phyloP scores from a whole-genome alignment of 352 stramenopile genomes.

The Discostella stelligera region DNA sequence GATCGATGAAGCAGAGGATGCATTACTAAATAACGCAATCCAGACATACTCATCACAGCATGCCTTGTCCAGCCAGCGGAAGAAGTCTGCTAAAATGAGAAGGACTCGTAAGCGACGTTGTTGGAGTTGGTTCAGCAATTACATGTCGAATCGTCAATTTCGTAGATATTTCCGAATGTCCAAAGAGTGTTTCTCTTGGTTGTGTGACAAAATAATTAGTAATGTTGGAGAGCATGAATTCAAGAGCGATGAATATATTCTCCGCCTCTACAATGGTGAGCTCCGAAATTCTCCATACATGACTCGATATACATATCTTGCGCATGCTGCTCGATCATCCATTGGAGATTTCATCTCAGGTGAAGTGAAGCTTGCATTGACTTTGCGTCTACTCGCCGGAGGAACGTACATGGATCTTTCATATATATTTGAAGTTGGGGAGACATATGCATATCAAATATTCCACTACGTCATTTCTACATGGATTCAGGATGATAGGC shows the following conservation, averaged over 20 bases:
- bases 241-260: constrained; percentile 40
- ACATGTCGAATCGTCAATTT: constrained; percentile 23
- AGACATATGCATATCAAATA: constrained; percentile 2
- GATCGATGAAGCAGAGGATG: background rate
- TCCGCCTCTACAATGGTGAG: constrained; percentile 4
- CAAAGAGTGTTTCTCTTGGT: constrained; percentile 24
- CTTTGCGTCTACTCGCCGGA: constrained; percentile 22
- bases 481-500: constrained; percentile 23
- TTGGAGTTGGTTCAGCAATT: background rate
- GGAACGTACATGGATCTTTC: constrained; percentile 42
- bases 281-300: background rate
- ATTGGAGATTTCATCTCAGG: constrained; percentile 32
- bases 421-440: constrained; percentile 14
- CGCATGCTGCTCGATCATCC: background rate
- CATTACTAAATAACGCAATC: no score
- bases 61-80: background rate
- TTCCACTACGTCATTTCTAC: constrained; percentile 27
- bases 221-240: constrained; percentile 36
- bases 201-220: constrained; percentile 27
- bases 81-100: background rate
- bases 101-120: background rate
- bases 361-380: constrained; percentile 37
- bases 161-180: constrained; percentile 37
- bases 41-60: no score
- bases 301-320: background rate